Evolutionary conservation across 2,329 filamentous ascomycete species (phyloP).

Genomic region (Lachnellula cervina): DNA sequence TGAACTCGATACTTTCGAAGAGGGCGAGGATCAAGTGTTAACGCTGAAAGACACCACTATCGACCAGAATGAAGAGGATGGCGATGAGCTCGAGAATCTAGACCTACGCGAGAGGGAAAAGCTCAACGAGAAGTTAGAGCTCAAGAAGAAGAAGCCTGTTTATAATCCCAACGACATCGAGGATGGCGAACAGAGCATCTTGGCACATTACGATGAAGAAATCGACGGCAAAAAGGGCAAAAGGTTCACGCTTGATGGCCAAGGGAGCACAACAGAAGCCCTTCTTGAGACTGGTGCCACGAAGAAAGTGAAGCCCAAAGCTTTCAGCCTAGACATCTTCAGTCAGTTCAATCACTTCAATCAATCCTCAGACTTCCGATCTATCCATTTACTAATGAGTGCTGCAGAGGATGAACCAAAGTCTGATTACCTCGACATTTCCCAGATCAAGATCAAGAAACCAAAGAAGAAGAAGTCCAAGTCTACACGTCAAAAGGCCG

Average conservation of each 20-base stretch:
- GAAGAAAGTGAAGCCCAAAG: constrained; percentile 60
- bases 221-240: constrained; percentile 87
- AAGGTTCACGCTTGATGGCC: constrained; percentile 77
- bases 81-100: constrained; percentile 82
- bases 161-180: constrained; percentile 80
- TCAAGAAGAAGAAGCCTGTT: constrained; percentile 84
- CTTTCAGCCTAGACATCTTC: constrained; percentile 71
- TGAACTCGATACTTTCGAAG: constrained; percentile 74
- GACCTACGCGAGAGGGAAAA: constrained; percentile 67
- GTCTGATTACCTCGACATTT: constrained; percentile 85
- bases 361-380: not conserved
- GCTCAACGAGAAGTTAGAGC: constrained; percentile 68
- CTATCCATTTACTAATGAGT: constrained; percentile 29
- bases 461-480: constrained; percentile 88
- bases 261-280: constrained; percentile 64
- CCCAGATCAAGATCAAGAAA: constrained; percentile 89
- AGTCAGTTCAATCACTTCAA: constrained; percentile 40
- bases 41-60: constrained; percentile 93
- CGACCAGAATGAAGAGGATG: constrained; percentile 75
- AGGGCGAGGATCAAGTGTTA: constrained; percentile 80
- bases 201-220: constrained; percentile 94
- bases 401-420: constrained; percentile 56
- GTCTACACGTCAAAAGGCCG: constrained; percentile 62
- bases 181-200: constrained; percentile 60
- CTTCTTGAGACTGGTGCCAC: constrained; percentile 45